phyloP scores from a whole-genome alignment of 2,329 filamentous ascomycete genomes.

The Lecanicillium sp. region DNA sequence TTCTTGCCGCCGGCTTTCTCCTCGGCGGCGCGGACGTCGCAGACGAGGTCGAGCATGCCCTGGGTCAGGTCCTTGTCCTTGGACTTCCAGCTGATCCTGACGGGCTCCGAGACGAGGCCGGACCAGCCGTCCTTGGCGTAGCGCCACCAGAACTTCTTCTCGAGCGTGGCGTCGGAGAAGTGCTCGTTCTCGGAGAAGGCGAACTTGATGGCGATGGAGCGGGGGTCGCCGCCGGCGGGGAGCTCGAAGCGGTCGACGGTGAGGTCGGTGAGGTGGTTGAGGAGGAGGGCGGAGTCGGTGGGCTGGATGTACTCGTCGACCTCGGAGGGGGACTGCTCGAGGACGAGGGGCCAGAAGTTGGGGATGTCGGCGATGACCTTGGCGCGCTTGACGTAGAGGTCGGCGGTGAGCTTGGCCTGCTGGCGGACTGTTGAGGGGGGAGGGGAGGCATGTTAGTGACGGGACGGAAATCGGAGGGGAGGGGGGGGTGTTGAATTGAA shows the following conservation, averaged over 20 bases:
- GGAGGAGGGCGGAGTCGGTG: constrained; percentile 67
- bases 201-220: constrained; percentile 71
- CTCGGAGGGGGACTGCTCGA: constrained; percentile 79
- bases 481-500: background rate
- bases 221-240: constrained; percentile 64
- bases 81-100: constrained; percentile 77
- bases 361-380: constrained; percentile 65
- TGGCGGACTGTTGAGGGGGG: constrained; percentile 55
- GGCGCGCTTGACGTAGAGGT: constrained; percentile 72
- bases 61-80: constrained; percentile 75
- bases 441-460: background rate
- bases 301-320: constrained; percentile 86
- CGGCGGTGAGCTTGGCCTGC: constrained; percentile 60
- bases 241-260: constrained; percentile 78
- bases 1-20: constrained; percentile 38
- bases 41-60: constrained; percentile 69
- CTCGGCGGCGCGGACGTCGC: constrained; percentile 61
- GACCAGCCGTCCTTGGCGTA: constrained; percentile 61
- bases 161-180: constrained; percentile 70
- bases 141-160: constrained; percentile 91
- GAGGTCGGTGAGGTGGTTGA: constrained; percentile 60
- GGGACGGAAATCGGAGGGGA: constrained; percentile 8
- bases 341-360: constrained; percentile 91
- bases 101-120: constrained; percentile 81
- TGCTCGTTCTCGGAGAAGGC: constrained; percentile 76